phyloP scores from a whole-genome alignment of 2,329 filamentous ascomycete genomes.

The Epichloe gansuensis region DNA sequence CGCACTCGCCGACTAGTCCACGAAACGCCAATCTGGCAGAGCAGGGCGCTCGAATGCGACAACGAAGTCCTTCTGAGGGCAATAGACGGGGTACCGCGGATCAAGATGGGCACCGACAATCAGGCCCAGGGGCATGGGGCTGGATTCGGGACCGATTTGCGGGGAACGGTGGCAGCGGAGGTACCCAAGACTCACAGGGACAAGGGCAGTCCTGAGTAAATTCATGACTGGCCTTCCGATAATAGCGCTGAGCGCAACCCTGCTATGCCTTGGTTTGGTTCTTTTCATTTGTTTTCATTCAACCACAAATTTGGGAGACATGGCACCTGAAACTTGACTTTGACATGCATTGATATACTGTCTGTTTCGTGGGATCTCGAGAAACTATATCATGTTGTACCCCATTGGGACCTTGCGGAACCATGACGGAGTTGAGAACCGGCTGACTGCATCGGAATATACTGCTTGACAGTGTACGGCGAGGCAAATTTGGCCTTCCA shows the following conservation, averaged over 20 bases:
- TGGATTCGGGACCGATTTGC: conserved; percentile 32
- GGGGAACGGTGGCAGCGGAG: conserved; percentile 15
- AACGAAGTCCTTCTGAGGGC: conserved; percentile 26
- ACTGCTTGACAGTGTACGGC: background rate
- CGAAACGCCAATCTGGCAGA: conserved; percentile 16
- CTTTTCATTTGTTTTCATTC: background rate
- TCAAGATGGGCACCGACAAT: conserved; percentile 19
- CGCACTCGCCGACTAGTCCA: conserved; percentile 25
- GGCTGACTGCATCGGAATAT: background rate
- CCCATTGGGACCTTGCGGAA: background rate
- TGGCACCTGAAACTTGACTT: background rate
- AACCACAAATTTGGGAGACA: background rate
- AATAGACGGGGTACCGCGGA: conserved; percentile 18
- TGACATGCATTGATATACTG: background rate
- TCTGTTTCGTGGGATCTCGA: background rate
- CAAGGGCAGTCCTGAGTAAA: conserved; percentile 15
- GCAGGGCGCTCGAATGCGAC: conserved; percentile 20
- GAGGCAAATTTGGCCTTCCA: background rate
- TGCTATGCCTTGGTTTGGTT: background rate
- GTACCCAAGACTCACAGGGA: conserved; percentile 16
- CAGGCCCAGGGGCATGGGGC: conserved; percentile 25
- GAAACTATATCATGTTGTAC: background rate
- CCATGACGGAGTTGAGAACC: background rate
- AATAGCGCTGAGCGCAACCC: background rate
- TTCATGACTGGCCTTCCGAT: background rate